phyloP scores from a whole-genome alignment of 495 filamentous ascomycete genomes.

The Aspergillus cristatus region DNA sequence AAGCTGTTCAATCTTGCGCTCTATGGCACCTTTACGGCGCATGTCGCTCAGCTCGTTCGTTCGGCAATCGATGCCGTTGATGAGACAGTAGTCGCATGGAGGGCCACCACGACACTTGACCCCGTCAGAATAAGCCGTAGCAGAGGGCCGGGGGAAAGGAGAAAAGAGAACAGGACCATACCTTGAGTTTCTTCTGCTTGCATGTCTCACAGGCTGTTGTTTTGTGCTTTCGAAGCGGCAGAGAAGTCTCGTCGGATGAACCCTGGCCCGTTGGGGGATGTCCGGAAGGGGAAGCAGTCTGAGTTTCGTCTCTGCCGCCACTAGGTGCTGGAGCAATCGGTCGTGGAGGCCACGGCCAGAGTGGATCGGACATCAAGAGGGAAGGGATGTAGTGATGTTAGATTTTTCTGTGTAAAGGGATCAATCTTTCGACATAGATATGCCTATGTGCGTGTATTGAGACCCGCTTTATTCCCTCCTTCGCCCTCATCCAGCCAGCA shows the following conservation, averaged over 20 bases:
- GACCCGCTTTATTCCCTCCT: no score
- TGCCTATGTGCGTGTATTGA: no score
- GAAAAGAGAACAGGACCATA: not conserved
- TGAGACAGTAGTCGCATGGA: slow-evolving; percentile 18
- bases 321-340: no score
- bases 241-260: slow-evolving; percentile 5
- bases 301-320: no score
- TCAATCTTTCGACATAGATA: no score
- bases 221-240: slow-evolving; percentile 13
- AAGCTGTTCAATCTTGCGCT: slow-evolving; percentile 20
- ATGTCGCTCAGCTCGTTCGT: slow-evolving; percentile 21
- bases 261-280: not conserved
- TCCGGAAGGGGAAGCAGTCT: slow-evolving; percentile 5
- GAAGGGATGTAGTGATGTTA: no score
- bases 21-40: slow-evolving; percentile 20
- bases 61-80: slow-evolving; percentile 16
- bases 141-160: not conserved
- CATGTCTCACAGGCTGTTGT: slow-evolving; percentile 20
- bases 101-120: slow-evolving; percentile 19
- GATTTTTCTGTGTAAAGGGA: no score
- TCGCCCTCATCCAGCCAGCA: no score
- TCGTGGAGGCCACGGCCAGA: no score
- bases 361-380: no score
- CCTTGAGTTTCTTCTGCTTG: slow-evolving; percentile 24
- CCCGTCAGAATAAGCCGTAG: no score